Evolutionary conservation across 1,284 basidiomycete species (phyloP).

Genomic region (Marasmius sp.): DNA sequence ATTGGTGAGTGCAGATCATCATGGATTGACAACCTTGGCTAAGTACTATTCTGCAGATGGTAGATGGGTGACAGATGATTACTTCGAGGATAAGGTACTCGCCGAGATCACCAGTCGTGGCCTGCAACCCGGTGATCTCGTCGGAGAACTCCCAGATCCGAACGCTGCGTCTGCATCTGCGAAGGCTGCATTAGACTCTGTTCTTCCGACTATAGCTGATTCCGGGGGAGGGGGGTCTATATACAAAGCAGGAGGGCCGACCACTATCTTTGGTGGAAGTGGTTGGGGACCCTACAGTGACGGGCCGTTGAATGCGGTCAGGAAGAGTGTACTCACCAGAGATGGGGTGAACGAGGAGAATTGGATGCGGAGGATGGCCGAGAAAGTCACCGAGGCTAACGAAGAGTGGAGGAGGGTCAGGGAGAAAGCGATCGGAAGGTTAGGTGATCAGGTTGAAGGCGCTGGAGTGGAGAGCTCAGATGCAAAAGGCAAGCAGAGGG

Average conservation of each 20-base stretch:
- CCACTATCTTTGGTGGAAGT: conserved; percentile 81
- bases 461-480: conserved; percentile 23
- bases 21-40: neutral
- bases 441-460: conserved; percentile 34
- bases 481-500: conserved; percentile 16
- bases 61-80: conserved; percentile 91
- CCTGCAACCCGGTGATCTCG: conserved; percentile 71
- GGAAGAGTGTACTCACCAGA: conserved; percentile 67
- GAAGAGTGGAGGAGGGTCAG: conserved; percentile 64
- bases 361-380: conserved; percentile 84
- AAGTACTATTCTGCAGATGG: conserved; percentile 58
- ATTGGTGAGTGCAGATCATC: conserved; percentile 54
- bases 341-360: conserved; percentile 83
- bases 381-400: conserved; percentile 61
- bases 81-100: conserved; percentile 84
- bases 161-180: conserved; percentile 34
- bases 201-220: neutral
- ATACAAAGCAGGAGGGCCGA: conserved; percentile 83
- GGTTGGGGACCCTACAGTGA: conserved; percentile 86
- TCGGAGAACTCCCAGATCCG: conserved; percentile 81
- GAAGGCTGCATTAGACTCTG: neutral
- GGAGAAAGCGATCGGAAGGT: conserved; percentile 27
- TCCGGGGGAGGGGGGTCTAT: conserved; percentile 50
- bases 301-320: conserved; percentile 75
- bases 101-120: conserved; percentile 72